Percentiles rank a stretch among this genome's conserved stretches.
These are phyloP conservation scores for Fraxinus anomala DNA, from an alignment of 257 asterid species.

Conservation along the genomic window DNA sequence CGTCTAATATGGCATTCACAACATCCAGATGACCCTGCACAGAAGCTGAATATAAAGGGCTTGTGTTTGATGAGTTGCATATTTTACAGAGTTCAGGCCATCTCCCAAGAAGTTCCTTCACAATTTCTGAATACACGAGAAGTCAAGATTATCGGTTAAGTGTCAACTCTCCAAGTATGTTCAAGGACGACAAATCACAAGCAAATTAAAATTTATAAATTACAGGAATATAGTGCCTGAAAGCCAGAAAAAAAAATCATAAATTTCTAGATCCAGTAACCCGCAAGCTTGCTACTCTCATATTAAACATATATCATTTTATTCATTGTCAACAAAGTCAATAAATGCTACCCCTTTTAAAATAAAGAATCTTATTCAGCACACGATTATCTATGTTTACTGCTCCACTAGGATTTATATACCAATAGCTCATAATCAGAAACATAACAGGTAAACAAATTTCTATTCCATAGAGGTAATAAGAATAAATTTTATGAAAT, in stretches of 20 bases:
- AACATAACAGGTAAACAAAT: not conserved
- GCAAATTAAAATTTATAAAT: slow-evolving; percentile 1
- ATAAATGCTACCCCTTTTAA: not conserved
- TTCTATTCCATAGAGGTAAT: not conserved
- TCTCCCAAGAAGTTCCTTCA: slow-evolving; percentile 53
- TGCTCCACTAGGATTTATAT: not conserved
- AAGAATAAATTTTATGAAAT: not conserved
- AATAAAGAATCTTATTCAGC: not conserved
- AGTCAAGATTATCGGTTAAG: slow-evolving; percentile 6
- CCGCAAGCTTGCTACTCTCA: not conserved
- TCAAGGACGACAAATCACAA: slow-evolving; percentile 2
- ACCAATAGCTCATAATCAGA: not conserved
- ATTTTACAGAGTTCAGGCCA: slow-evolving; percentile 97
- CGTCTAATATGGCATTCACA: slow-evolving; percentile 84
- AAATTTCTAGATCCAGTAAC: not conserved
- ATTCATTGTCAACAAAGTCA: not conserved
- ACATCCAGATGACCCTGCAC: slow-evolving; percentile 70
- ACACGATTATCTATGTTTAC: not conserved
- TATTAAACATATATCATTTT: not conserved
- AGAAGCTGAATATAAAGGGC: slow-evolving; percentile 95
- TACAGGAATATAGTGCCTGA: not conserved
- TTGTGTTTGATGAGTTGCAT: slow-evolving; percentile 86
- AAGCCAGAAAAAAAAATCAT: slow-evolving; percentile 9
- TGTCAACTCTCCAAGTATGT: slow-evolving; percentile 3
- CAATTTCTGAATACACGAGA: slow-evolving; percentile 55